These are phyloP conservation scores for Colletotrichum sp. DNA, from an alignment of 2,329 filamentous ascomycete genomes.

Conservation along the genomic window DNA sequence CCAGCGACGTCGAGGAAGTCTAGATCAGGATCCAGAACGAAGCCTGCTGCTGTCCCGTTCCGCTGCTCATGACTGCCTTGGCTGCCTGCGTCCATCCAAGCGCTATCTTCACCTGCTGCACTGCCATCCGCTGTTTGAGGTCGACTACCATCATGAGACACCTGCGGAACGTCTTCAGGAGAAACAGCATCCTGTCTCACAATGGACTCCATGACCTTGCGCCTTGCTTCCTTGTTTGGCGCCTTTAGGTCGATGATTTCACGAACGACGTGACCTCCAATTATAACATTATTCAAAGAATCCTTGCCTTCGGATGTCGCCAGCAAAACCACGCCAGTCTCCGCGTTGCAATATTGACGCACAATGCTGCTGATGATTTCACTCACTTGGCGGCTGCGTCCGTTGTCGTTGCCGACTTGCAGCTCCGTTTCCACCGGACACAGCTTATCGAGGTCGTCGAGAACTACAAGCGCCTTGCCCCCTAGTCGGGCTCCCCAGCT, in stretches of 20 bases:
- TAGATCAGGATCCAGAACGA: conserved; percentile 76
- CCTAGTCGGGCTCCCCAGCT: conserved; percentile 90
- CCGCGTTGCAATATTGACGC: conserved; percentile 80
- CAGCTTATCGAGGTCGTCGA: conserved; percentile 92
- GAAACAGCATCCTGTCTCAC: conserved; percentile 60
- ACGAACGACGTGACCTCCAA: conserved; percentile 89
- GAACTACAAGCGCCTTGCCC: conserved; percentile 81
- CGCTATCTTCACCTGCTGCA: conserved; percentile 56
- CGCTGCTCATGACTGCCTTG: conserved; percentile 50
- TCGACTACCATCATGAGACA: conserved; percentile 52
- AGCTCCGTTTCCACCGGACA: conserved; percentile 95
- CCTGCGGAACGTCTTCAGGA: conserved; percentile 37
- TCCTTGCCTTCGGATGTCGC: conserved; percentile 95
- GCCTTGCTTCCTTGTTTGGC: conserved; percentile 87
- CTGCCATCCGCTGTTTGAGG: conserved; percentile 63
- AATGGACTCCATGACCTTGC: conserved; percentile 83
- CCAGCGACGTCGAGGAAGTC: conserved; percentile 94
- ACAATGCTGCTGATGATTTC: conserved; percentile 86
- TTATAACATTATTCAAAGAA: conserved; percentile 85
- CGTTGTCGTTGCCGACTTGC: conserved; percentile 92
- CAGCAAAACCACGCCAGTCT: conserved; percentile 83
- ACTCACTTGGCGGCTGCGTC: conserved; percentile 88
- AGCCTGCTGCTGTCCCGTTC: conserved; percentile 58
- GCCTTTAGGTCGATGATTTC: conserved; percentile 91
- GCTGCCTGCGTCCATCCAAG: conserved; percentile 80